Evolutionary conservation across 78 protist genomes (phyloP), one percentile per base, ranked within the genome.

Genomic region (Dictyostelium citrinum): DNA sequence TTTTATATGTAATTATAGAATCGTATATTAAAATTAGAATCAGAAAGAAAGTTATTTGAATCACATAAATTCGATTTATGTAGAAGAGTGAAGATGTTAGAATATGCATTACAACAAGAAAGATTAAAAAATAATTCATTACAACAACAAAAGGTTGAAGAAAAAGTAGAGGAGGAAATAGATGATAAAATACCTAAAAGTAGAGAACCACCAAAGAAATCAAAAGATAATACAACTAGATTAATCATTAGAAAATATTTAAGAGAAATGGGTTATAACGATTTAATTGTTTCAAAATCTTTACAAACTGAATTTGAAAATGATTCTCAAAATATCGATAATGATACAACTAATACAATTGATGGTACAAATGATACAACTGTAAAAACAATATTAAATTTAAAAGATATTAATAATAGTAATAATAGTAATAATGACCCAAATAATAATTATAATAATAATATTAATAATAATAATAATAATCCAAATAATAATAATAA

Each of bases 61-160:
- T 6, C 24, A 43, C 29, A 74, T 10, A 85, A 39, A 29, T 75
- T 76, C 78, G 91, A 85, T 61, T 35, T 85, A 14, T 85, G 81
- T 76, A 85, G 64, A 60, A 74, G 91, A 60, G 46, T 85, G 1
- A 85, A 76, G 33, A 85, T 85, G 91, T 60, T 85, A 43, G 91
- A 85, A n/a, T 85, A 85, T 85, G 91, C 91, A 37, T 33, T 85
- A 55, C 83, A 74, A 7, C 83, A 76, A 76, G 91, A 85, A 51
- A 85, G 91, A 61, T 11, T 61, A 76, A 85, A 85, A 76, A 85
- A 85, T 17, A 55, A 33, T 31, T 10, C 49, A 31, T 27, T 35
- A 75, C 41, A n/a, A 60, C 24, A 60, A 24, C 24, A 60, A 24
- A 74, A 39, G 14, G 31, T 64, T 8, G 27, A 22, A 3, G 31